Percentiles rank a stretch among this genome's conserved stretches.
These are phyloP conservation scores for Cystobasidiaceae sp. DNA, from an alignment of 1,284 basidiomycete species.

Conservation along the genomic window DNA sequence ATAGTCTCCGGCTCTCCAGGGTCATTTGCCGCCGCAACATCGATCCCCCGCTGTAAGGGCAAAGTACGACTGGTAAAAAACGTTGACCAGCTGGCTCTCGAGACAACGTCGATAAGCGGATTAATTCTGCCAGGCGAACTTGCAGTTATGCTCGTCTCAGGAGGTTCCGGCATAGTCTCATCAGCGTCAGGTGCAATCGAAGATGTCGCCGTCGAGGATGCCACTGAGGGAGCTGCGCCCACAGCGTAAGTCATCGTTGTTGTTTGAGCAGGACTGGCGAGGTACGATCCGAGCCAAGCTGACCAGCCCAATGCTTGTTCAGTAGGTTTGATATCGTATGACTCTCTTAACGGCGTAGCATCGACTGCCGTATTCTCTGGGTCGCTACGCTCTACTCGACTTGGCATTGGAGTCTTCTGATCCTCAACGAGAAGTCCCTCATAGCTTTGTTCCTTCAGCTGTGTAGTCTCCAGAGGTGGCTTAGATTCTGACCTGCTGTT, in stretches of 20 bases:
- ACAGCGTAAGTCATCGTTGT: conserved; percentile 18
- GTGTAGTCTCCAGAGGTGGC: no score
- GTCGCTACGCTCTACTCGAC: no score
- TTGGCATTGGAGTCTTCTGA: no score
- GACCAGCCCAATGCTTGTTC: no score
- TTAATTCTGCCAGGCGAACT: background rate
- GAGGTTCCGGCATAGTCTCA: conserved; percentile 11
- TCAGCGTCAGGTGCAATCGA: conserved; percentile 24
- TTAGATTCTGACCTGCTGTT: no score
- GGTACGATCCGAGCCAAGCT: conserved; percentile 20
- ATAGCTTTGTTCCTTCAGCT: no score
- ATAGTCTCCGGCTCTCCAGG: conserved; percentile 17
- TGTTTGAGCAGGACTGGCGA: background rate
- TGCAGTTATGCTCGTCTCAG: background rate
- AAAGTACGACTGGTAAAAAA: conserved; percentile 13
- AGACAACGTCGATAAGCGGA: conserved; percentile 16
- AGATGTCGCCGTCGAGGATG: conserved; percentile 9
- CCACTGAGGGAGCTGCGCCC: conserved; percentile 7
- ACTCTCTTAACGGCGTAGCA: no score
- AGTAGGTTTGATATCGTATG: no score
- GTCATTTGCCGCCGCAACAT: background rate
- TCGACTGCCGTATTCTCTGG: no score
- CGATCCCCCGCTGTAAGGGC: conserved; percentile 5
- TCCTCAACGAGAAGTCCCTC: no score
- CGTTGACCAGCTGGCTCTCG: conserved; percentile 16